phyloP scores from a whole-genome alignment of 2,329 filamentous ascomycete species.

The Fusarium ramigenum region DNA sequence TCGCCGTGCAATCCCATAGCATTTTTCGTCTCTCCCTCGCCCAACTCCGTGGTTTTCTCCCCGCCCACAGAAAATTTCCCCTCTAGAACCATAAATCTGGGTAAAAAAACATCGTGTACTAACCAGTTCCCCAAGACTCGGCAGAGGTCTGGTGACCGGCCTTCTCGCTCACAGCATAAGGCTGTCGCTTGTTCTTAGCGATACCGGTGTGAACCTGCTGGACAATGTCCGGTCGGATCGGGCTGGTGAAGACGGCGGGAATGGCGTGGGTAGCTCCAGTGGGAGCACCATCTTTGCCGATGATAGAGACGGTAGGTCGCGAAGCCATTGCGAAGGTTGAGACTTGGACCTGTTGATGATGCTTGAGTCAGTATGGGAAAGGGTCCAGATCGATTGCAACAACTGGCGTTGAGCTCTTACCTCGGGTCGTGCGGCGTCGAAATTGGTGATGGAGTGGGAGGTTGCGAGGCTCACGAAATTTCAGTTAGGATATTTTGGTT shows the following conservation, averaged over 20 bases:
- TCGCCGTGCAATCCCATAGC: neutral
- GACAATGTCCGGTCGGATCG: conserved; percentile 99
- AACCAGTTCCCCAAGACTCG: conserved; percentile 99
- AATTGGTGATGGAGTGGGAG: conserved; percentile 50
- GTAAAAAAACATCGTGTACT: conserved; percentile 53
- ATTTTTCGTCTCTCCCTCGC: neutral
- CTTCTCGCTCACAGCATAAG: conserved; percentile 99
- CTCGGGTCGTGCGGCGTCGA: conserved; percentile 54
- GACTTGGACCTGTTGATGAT: conserved; percentile 48
- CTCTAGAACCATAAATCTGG: conserved; percentile 4
- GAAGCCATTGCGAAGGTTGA: conserved; percentile 79
- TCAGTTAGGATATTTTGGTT: conserved; percentile 49
- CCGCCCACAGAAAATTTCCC: conserved; percentile 33
- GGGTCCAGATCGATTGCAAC: conserved; percentile 5
- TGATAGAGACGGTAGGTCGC: conserved; percentile 96
- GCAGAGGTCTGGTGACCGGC: conserved; percentile 99
- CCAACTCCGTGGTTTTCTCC: neutral
- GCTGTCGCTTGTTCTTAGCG: conserved; percentile 99
- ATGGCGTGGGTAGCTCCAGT: conserved; percentile 90
- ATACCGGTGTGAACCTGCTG: conserved; percentile 99
- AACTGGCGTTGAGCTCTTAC: conserved; percentile 43
- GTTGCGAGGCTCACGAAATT: conserved; percentile 50
- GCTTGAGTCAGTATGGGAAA: conserved; percentile 32
- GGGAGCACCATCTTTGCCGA: conserved; percentile 94
- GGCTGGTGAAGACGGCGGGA: conserved; percentile 95